Percentiles rank a stretch among this genome's conserved stretches.
These are phyloP conservation scores for Chrysoporthe puriensis DNA, from an alignment of 2,329 filamentous ascomycete genomes.

Conservation along the genomic window DNA sequence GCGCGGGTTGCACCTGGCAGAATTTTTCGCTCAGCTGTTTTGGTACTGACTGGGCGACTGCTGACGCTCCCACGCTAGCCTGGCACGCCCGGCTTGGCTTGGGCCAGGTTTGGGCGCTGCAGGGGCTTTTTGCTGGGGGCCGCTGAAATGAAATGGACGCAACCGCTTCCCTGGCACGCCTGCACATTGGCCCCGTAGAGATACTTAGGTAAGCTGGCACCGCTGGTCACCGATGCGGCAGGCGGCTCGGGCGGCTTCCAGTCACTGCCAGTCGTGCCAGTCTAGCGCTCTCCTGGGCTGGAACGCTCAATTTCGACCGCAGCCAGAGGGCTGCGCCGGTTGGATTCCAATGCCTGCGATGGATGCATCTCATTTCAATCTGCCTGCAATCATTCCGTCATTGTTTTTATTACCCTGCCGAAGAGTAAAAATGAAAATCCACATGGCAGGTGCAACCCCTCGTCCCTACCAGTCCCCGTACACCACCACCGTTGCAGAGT, in stretches of 20 bases:
- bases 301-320: not conserved
- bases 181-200: not conserved
- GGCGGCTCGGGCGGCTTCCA: not conserved
- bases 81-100: not conserved
- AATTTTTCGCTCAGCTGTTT: slow-evolving; percentile 16
- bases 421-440: not conserved
- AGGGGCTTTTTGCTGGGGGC: not conserved
- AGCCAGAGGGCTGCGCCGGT: not conserved
- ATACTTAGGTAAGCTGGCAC: slow-evolving; percentile 7
- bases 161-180: not conserved
- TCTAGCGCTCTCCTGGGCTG: not conserved
- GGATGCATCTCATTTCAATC: not conserved
- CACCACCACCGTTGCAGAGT: not conserved
- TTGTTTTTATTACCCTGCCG: not conserved
- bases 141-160: slow-evolving; percentile 6
- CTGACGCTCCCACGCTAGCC: slow-evolving; percentile 11
- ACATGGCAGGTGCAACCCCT: not conserved
- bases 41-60: slow-evolving; percentile 8
- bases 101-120: slow-evolving; percentile 1
- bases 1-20: slow-evolving; percentile 18
- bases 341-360: not conserved
- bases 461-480: not conserved
- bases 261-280: no score
- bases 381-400: not conserved
- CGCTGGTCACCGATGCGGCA: not conserved